Base-by-base conservation (phyloP, 305 asterid species). In the Solanum aculeatissimum region DNA sequence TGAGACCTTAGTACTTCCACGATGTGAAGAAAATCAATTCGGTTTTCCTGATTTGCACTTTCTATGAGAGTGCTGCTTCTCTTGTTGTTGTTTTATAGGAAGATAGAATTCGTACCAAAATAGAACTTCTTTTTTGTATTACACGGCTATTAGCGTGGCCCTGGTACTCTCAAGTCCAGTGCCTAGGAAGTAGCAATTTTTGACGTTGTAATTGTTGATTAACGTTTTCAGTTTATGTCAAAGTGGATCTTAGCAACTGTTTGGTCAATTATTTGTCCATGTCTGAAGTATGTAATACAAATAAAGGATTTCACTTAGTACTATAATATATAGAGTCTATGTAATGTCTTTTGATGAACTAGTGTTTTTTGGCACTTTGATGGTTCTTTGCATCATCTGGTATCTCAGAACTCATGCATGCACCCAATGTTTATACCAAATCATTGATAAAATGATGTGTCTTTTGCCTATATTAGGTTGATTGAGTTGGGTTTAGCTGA, bases 91-190 rank as follows among this genome's bases (percentile, higher is more conserved):
- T 75, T 49, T 75, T 27, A 32, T 32, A 29, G 32, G 47, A 78
- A 51, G 49, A 78, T 29, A 51, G 63, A 51, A 62, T 38, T 82
- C 77, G 51, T 45, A 82, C 58, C 62, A 27, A 1, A 60, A 29
- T 15, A 45, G 75, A 16, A 2, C 43, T 23, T 5, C 51, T 70
- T 14, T 86, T 43, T 74, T 72, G 82, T 38, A 51, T 49, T 60
- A 83, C 86, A 43, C 19, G 60, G 29, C 65, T 84, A 57, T 32
- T 79, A 51, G 65, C 32, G 6, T 42, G 84, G 86, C 85, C 83
- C 83, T 66, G 84, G 53, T 83, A 86, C 78, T 85, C 81, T 84
- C 12, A 49, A 83, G 84, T 81, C 81, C 78, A 18, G 85, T 74
- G 78, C 85, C 18, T 12, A 82, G 71, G 81, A 43, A 15, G 2